Evolutionary conservation across 2,329 filamentous ascomycete species (phyloP), one percentile per base, ranked within the genome.

Genomic region (Pestalotiopsis sp.): DNA sequence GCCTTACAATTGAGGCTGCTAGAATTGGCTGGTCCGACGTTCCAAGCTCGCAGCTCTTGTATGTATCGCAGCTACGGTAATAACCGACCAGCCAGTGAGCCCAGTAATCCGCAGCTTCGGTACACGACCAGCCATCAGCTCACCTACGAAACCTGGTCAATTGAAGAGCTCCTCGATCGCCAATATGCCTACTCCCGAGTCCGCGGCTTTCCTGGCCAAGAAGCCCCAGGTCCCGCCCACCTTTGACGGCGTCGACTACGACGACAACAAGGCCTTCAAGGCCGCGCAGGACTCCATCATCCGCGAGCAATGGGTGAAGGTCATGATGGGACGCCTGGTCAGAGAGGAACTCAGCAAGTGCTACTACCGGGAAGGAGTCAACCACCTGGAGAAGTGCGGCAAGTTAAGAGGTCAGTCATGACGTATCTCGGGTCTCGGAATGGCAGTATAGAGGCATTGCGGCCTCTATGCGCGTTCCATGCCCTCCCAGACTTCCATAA

Each of bases 301-400:
- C 75, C 88, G 93, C 72, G 93, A 96, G 84, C 93, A 96, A 84
- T 96, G 93, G 93, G 92, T 96, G 70, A 90, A 90, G 80, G 91
- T 91, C 80, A 96, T 96, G 93, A 96, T 95, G 93, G 92, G 92
- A 68, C 87, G 93, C 70, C 83, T 96, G 72, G 92, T 96, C 67
- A 86, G 92, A 72, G 92, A 95, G 80, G 93, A 96, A 85, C 85
- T 96, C 84, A 87, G 91, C 81, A 95, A 94, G 84, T 96, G 93
- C 85, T 96, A 96, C 82, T 89, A 90, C 81, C 87, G 89, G 74
- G 92, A 96, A 82, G 93, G 93, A 68, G 92, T 95, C 73, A 96
- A 96, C 81, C 93, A 96, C 80, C 82, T 96, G 80, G 93, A 95
- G 87, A 96, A 95, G 84, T 96, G 93, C 81, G 93, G 92, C 73